A percentile compares a stretch with the other conserved stretches of the same genome.
Evolutionary conservation across 352 stramenopile species (phyloP).

Genomic region (Globisporangium spiculum): DNA sequence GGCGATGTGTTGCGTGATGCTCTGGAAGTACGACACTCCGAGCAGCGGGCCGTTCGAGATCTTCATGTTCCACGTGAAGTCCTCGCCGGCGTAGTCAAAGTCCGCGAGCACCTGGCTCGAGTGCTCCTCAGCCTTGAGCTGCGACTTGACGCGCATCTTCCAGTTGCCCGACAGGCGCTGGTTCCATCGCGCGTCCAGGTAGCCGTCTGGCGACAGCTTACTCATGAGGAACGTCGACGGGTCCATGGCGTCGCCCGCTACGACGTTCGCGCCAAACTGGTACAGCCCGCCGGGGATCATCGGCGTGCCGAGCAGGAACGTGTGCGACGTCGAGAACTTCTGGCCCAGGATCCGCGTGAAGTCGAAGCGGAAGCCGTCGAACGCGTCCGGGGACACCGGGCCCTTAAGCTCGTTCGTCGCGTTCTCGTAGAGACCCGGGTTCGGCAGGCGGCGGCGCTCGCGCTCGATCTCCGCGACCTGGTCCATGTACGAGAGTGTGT

Average conservation of each 20-base stretch:
- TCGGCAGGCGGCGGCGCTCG: slow-evolving; percentile 61
- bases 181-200: slow-evolving; percentile 84
- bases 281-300: slow-evolving; percentile 85
- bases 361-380: slow-evolving; percentile 87
- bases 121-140: slow-evolving; percentile 81
- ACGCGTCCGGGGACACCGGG: slow-evolving; percentile 74
- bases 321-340: slow-evolving; percentile 81
- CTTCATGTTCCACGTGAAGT: slow-evolving; percentile 91
- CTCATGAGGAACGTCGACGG: slow-evolving; percentile 83
- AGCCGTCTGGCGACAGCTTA: slow-evolving; percentile 84
- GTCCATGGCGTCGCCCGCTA: slow-evolving; percentile 74
- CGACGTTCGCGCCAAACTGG: slow-evolving; percentile 84
- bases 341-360: slow-evolving; percentile 81
- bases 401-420: slow-evolving; percentile 81
- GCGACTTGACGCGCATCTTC: slow-evolving; percentile 85
- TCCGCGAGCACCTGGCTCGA: slow-evolving; percentile 78
- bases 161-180: slow-evolving; percentile 64
- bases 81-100: slow-evolving; percentile 78
- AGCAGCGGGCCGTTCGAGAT: slow-evolving; percentile 84
- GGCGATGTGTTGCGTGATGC: slow-evolving; percentile 72
- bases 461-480: slow-evolving; percentile 82
- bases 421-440: slow-evolving; percentile 85
- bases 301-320: slow-evolving; percentile 74
- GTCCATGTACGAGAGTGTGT: slow-evolving; percentile 78
- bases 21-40: slow-evolving; percentile 87